These are phyloP conservation scores for Leishmania guyanensis DNA, from an alignment of 208 protist species.

Conservation along the genomic window DNA sequence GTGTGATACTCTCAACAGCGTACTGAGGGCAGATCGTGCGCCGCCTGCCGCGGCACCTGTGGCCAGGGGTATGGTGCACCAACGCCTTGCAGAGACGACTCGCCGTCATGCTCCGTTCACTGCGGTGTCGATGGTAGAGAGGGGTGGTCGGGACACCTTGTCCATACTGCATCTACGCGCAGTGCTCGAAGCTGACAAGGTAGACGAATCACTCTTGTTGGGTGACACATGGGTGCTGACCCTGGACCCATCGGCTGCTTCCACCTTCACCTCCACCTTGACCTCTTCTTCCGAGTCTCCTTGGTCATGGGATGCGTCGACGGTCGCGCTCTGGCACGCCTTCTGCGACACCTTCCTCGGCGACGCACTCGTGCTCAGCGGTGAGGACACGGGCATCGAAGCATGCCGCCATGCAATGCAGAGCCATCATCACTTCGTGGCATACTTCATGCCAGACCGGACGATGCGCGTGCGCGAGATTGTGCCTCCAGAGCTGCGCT, in stretches of 20 bases:
- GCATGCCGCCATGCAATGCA: slow-evolving; percentile 28
- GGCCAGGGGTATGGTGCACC: background rate
- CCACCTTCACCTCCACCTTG: slow-evolving; percentile 1
- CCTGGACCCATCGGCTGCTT: slow-evolving; percentile 9
- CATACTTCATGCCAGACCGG: slow-evolving; percentile 38
- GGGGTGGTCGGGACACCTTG: background rate
- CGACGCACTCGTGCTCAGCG: slow-evolving; percentile 48
- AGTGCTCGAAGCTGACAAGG: slow-evolving; percentile 28
- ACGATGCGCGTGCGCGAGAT: slow-evolving; percentile 54
- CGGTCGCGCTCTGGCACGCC: slow-evolving; percentile 3
- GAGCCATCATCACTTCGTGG: slow-evolving; percentile 40
- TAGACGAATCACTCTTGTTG: slow-evolving; percentile 58
- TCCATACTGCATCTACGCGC: slow-evolving; percentile 17
- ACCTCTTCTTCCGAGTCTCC: slow-evolving; percentile 1
- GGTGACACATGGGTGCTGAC: slow-evolving; percentile 60
- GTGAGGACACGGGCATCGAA: slow-evolving; percentile 34
- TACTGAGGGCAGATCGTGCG: background rate
- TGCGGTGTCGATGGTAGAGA: background rate
- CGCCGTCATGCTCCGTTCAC: too few relatives aligned
- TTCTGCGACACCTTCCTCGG: slow-evolving; percentile 21
- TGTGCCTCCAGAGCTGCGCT: slow-evolving; percentile 60
- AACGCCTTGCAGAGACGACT: background rate
- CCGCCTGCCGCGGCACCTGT: background rate
- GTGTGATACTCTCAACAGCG: slow-evolving; percentile 2
- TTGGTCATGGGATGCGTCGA: background rate